Percentiles rank a stretch among this genome's conserved stretches.
Evolutionary conservation across 331 rosid genomes (phyloP).

Genomic region (Ulmus americana): DNA sequence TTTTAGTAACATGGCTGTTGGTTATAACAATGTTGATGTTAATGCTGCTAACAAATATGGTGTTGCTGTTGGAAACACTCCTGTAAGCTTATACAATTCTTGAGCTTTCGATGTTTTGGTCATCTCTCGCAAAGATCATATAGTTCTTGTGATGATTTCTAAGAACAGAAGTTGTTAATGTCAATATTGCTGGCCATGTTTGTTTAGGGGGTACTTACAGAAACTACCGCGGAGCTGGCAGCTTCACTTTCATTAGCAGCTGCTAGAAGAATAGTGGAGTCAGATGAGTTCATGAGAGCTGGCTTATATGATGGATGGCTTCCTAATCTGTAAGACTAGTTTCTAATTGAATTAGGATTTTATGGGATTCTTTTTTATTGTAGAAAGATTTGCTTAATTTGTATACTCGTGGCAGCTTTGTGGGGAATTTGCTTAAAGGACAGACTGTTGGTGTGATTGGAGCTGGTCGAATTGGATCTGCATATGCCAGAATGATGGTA

Average conservation of each 20-base stretch:
- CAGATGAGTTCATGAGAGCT: constrained; percentile 97
- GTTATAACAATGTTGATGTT: constrained; percentile 86
- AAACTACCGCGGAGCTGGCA: constrained; percentile 96
- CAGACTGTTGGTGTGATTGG: constrained; percentile 98
- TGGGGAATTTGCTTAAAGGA: constrained; percentile 92
- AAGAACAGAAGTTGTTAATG: constrained; percentile 3
- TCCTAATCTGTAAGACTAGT: constrained; percentile 65
- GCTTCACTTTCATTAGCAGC: constrained; percentile 88
- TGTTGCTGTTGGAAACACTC: constrained; percentile 97
- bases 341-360: background rate
- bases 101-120: background rate
- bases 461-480: constrained; percentile 97
- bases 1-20: constrained; percentile 96
- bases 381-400: constrained; percentile 13
- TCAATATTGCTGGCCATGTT: constrained; percentile 18
- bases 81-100: constrained; percentile 40
- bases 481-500: constrained; percentile 99
- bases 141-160: too few relatives aligned
- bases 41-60: constrained; percentile 85
- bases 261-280: constrained; percentile 96
- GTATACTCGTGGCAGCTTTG: constrained; percentile 46
- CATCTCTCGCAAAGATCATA: background rate
- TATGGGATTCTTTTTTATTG: constrained; percentile 1
- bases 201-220: constrained; percentile 91
- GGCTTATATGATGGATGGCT: constrained; percentile 98